Base-by-base conservation (phyloP, 2,329 filamentous ascomycete genomes). In the Colletotrichum spinosum region DNA sequence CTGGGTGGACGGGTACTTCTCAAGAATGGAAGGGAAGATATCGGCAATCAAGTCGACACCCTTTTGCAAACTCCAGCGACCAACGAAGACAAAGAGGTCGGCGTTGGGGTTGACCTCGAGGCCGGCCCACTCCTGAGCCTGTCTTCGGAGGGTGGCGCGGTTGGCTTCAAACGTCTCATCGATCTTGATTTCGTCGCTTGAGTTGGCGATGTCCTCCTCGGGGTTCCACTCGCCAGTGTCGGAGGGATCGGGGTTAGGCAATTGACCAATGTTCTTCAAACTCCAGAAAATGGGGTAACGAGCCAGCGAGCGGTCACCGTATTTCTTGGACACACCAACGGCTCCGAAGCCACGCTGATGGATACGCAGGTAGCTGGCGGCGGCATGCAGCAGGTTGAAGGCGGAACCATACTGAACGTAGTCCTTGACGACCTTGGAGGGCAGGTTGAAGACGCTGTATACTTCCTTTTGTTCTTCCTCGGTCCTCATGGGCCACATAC, bases 281-380 rank as follows among this genome's bases (percentile, higher is more conserved):
- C 87, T 86, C 89, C 89, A 91, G 77, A 91, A 90, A 65, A 91
- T 90, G 2, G 88, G 88, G 72, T 90, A 91, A 49, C 88, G 82
- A 52, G 88, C 87, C 72, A 86, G 88, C 3, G 87, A 88, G 15
- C 88, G 85, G 71, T 89, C 88, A 13, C 88, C 88, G 69, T 91
- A 91, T 73, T 91, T 91, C 70, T 87, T 88, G 2, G 86, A 89
- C 2, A 91, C 88, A 69, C 88, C 89, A 38, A 90, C 88, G 12
- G 88, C 88, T 59, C 89, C 89, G 61, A 89, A 90, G 3, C 89
- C 89, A 70, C 88, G 85, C 70, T 91, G 89, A 69, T 90, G 88
- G 17, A 90, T 79, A 63, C 89, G 85, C 9, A 91, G 81, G 69
- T 90, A 90, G 68, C 86, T 89, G 17, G 86, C 86, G 59, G 85